A percentile compares a stretch with the other conserved stretches of the same genome.
phyloP scores from a whole-genome alignment of 352 stramenopile genomes.

The Peronospora farinosa region DNA sequence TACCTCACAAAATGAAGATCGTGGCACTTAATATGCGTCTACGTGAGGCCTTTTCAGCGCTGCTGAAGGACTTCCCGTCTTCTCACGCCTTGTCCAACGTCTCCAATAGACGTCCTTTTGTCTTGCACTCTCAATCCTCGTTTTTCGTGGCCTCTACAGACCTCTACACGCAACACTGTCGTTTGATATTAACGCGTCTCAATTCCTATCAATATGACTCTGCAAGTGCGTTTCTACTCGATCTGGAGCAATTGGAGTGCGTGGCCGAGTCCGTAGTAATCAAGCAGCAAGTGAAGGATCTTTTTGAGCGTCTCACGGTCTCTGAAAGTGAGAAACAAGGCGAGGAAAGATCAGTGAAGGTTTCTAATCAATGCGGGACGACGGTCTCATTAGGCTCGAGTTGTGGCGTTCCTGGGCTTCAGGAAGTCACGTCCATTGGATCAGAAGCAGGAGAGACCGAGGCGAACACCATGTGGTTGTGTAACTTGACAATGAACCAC shows the following conservation, averaged over 20 bases:
- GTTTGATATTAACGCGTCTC: constrained; percentile 38
- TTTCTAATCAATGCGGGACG: constrained; percentile 15
- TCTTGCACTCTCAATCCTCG: constrained; percentile 1
- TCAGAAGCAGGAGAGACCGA: constrained; percentile 1
- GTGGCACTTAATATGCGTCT: constrained; percentile 63
- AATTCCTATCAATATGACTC: constrained; percentile 64
- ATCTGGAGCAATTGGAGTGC: constrained; percentile 42
- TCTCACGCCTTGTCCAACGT: constrained; percentile 13
- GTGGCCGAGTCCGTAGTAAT: constrained; percentile 9
- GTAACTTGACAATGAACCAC: constrained; percentile 43
- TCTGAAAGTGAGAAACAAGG: constrained; percentile 16
- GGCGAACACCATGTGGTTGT: constrained; percentile 33
- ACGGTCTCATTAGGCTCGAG: constrained; percentile 29
- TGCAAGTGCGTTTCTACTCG: constrained; percentile 40
- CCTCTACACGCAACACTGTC: constrained; percentile 31
- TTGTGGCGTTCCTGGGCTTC: constrained; percentile 37
- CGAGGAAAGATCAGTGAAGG: constrained; percentile 9
- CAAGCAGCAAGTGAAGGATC: constrained; percentile 11
- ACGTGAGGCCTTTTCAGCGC: constrained; percentile 47
- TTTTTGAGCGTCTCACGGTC: constrained; percentile 10
- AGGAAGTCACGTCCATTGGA: constrained; percentile 18
- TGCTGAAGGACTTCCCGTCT: constrained; percentile 46
- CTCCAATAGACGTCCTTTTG: background rate
- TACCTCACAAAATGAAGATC: constrained; percentile 40
- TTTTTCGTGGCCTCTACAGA: constrained; percentile 1